phyloP scores from a whole-genome alignment of 1,284 basidiomycete species.

The Ceratobasidium sp. region DNA sequence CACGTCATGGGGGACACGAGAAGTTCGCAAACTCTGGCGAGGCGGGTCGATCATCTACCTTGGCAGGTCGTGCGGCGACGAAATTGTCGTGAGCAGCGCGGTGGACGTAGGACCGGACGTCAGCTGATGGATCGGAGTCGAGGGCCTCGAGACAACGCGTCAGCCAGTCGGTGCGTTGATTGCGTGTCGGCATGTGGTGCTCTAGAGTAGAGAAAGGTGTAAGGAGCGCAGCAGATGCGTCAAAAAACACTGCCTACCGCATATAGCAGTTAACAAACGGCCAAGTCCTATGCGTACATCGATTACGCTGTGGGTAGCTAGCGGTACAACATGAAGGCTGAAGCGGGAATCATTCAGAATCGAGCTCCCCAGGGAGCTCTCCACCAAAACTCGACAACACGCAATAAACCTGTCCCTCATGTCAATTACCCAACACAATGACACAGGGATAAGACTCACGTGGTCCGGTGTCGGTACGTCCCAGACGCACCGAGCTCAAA shows the following conservation, averaged over 20 bases:
- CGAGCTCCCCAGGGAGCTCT: conserved; percentile 55
- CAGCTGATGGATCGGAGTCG: conserved; percentile 42
- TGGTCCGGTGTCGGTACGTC: conserved; percentile 77
- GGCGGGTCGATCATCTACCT: not conserved
- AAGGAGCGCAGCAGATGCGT: conserved; percentile 48
- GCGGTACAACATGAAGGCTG: conserved; percentile 65
- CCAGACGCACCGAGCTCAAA: conserved; percentile 64
- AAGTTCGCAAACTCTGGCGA: conserved; percentile 19
- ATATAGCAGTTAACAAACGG: conserved; percentile 68
- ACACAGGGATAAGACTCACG: conserved; percentile 59
- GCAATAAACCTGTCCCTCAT: conserved; percentile 66
- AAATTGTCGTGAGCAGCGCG: conserved; percentile 7
- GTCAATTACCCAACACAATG: conserved; percentile 40
- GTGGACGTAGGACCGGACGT: conserved; percentile 47
- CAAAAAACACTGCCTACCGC: conserved; percentile 59
- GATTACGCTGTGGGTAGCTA: conserved; percentile 78
- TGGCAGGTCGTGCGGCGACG: not conserved
- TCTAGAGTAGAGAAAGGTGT: conserved; percentile 50
- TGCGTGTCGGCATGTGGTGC: conserved; percentile 31
- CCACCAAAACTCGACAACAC: conserved; percentile 72
- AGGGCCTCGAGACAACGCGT: conserved; percentile 42
- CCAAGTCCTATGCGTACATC: conserved; percentile 90
- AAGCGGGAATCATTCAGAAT: conserved; percentile 66
- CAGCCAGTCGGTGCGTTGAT: conserved; percentile 29
- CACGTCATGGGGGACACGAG: conserved; percentile 29